phyloP scores from a whole-genome alignment of 2,329 filamentous ascomycete species.

The Arthroderma sp. region DNA sequence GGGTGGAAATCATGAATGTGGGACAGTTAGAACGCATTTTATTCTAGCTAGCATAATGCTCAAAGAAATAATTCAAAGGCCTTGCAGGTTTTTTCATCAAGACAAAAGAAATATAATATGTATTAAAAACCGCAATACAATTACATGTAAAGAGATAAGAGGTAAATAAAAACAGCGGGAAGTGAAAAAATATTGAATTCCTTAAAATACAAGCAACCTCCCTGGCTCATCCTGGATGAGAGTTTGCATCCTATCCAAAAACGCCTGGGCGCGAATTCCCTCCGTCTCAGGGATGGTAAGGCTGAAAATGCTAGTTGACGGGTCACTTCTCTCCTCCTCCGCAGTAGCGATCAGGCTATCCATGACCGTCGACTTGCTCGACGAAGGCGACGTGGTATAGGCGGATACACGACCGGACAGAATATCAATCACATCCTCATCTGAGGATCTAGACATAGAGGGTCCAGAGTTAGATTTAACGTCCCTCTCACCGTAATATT shows the following conservation, averaged over 20 bases:
- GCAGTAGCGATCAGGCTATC: slow-evolving; percentile 18
- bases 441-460: slow-evolving; percentile 27
- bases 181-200: too few species aligned
- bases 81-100: neutral
- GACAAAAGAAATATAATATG: neutral
- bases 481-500: slow-evolving; percentile 10
- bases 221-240: slow-evolving; percentile 72
- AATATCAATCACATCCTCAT: slow-evolving; percentile 71
- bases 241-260: slow-evolving; percentile 74
- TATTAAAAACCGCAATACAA: slow-evolving; percentile 1
- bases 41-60: too few species aligned
- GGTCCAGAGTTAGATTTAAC: slow-evolving; percentile 5
- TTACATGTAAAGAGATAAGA: neutral
- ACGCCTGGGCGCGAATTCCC: slow-evolving; percentile 65
- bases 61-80: too few species aligned
- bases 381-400: slow-evolving; percentile 12
- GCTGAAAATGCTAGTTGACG: slow-evolving; percentile 59
- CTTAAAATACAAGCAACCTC: slow-evolving; percentile 44
- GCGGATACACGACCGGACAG: slow-evolving; percentile 40
- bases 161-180: too few species aligned
- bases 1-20: too few species aligned
- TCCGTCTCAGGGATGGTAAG: slow-evolving; percentile 67
- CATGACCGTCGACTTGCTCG: slow-evolving; percentile 17
- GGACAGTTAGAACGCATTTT: too few species aligned
- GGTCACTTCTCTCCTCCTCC: neutral